Percentiles rank a stretch among this genome's conserved stretches.
Evolutionary conservation across 2,329 filamentous ascomycete species (phyloP).

Genomic region (Penicillium sp.): DNA sequence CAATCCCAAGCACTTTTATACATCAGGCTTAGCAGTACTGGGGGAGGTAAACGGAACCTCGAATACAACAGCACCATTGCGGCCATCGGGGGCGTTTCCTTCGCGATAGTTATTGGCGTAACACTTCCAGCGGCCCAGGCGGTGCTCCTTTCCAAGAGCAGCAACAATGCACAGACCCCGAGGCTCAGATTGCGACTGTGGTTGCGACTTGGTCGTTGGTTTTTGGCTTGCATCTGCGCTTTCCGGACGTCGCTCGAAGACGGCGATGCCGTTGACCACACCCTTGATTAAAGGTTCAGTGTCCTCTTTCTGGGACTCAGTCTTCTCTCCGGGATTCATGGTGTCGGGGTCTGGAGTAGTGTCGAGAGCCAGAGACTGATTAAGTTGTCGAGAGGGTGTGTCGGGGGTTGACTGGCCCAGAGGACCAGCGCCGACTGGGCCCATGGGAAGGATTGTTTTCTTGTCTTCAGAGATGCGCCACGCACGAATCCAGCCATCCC

Average conservation of each 20-base stretch:
- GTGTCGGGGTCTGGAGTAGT: conserved; percentile 28
- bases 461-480: conserved; percentile 87
- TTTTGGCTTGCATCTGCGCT: conserved; percentile 24
- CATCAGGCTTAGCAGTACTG: conserved; percentile 17
- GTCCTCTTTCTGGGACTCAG: conserved; percentile 21
- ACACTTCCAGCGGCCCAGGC: conserved; percentile 75
- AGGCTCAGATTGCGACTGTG: conserved; percentile 43
- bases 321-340: conserved; percentile 22
- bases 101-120: conserved; percentile 40
- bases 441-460: conserved; percentile 69
- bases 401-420: conserved; percentile 18
- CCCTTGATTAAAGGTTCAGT: conserved; percentile 58
- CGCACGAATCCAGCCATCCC: conserved; percentile 82
- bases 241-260: conserved; percentile 71
- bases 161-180: conserved; percentile 75
- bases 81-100: conserved; percentile 48
- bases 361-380: conserved; percentile 33
- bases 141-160: conserved; percentile 82
- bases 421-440: conserved; percentile 55
- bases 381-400: conserved; percentile 35
- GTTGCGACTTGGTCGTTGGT: conserved; percentile 21
- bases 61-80: conserved; percentile 84
- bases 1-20: conserved; percentile 18
- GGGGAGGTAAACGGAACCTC: conserved; percentile 60
- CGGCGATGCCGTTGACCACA: conserved; percentile 80